Base-by-base conservation (phyloP, 1,284 basidiomycete genomes). In the Irpex sp. region DNA sequence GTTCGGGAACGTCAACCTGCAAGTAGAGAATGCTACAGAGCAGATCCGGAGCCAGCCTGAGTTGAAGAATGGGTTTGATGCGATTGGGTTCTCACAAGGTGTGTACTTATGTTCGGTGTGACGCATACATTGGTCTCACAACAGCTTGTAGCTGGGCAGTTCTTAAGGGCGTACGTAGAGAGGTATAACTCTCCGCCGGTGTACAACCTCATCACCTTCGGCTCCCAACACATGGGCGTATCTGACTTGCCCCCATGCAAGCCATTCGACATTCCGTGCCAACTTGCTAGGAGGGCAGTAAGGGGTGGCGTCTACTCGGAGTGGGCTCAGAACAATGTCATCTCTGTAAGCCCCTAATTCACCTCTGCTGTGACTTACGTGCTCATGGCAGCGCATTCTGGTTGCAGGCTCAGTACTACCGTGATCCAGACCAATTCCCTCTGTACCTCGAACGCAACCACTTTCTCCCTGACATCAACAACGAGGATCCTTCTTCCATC, bases 31-130 rank as follows among this genome's bases (percentile, higher is more conserved):
- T 33, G 93, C 88, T 1, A 82, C 90, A 50, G 78, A 84, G 51
- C 90, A 96, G 73, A 78, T 98, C 2, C 77, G 78, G 33, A 77
- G 74, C 1, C 81, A 95, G 31, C 81, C 88, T 0, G 89, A 97
- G 70, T 82, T 98, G 6, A 64, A 77, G 55, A 70, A 74, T 49
- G 95, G 95, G 13, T 97, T 96, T 70, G 93, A 97, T 74, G 95
- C 90, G 1, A 90, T 97, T 61, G 95, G 95, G 0, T 92, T 97
- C 75, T 95, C 93, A 0, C 95, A 97, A 83, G 95, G 93, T 84
- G 60, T 17, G 58, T 55, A 26, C 56, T 26, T n/a, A 46, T 11
- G n/a, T 61, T 68, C 66, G 6, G 68, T 64, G 58, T 68, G 66
- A 39, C 19, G 54, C 13, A 39, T 57, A 35, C 33, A 15, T 15